phyloP scores from a whole-genome alignment of 2,329 filamentous ascomycete species.

The Xylaria polymorpha region DNA sequence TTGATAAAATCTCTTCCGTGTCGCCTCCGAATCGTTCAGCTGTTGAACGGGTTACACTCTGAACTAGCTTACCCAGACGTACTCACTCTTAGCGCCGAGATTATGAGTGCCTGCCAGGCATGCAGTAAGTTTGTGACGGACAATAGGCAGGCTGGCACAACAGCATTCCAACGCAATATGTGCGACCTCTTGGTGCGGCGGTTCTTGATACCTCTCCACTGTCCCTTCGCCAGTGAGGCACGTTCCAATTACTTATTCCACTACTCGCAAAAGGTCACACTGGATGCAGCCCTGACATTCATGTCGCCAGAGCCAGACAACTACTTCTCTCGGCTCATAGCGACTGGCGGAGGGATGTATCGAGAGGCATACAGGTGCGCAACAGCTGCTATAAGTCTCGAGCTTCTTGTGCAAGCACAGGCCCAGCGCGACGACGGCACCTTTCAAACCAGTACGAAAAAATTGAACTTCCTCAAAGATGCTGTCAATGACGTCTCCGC shows the following conservation, averaged over 20 bases:
- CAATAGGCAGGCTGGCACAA: slow-evolving; percentile 40
- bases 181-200: slow-evolving; percentile 64
- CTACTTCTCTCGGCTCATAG: slow-evolving; percentile 53
- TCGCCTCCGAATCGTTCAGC: slow-evolving; percentile 52
- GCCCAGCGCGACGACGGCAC: slow-evolving; percentile 48
- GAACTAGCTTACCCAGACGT: slow-evolving; percentile 52
- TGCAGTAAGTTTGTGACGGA: slow-evolving; percentile 41
- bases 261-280: slow-evolving; percentile 60
- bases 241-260: slow-evolving; percentile 59
- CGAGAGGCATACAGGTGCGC: slow-evolving; percentile 54
- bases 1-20: slow-evolving; percentile 53
- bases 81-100: slow-evolving; percentile 51
- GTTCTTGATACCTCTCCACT: slow-evolving; percentile 66
- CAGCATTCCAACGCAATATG: slow-evolving; percentile 59
- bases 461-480: slow-evolving; percentile 51
- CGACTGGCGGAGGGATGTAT: slow-evolving; percentile 56
- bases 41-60: slow-evolving; percentile 51
- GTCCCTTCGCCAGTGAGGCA: slow-evolving; percentile 58
- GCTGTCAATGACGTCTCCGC: slow-evolving; percentile 47
- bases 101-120: slow-evolving; percentile 46
- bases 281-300: slow-evolving; percentile 57
- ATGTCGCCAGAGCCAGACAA: slow-evolving; percentile 53
- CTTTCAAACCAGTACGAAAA: slow-evolving; percentile 44
- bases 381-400: slow-evolving; percentile 49
- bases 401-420: slow-evolving; percentile 52